Evolutionary conservation across 345 rosid genomes (phyloP).

Genomic region (Firmiana major): DNA sequence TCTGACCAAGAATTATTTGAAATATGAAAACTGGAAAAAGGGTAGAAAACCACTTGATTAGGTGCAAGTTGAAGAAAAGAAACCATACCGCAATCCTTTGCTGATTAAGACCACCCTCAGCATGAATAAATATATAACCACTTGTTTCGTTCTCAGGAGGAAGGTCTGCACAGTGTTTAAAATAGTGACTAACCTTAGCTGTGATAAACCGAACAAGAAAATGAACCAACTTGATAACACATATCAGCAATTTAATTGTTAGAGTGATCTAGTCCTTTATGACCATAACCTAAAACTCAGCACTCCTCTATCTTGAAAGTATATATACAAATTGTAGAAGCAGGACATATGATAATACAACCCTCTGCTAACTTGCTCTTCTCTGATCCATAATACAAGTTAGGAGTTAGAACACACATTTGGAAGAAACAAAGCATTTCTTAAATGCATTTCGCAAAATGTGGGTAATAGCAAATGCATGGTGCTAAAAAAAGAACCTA

Average conservation of each 20-base stretch:
- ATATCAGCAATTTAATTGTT: neutral
- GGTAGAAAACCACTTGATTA: constrained; percentile 1
- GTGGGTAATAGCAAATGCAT: neutral
- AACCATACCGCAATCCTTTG: constrained; percentile 93
- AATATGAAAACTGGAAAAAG: neutral
- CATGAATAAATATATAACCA: constrained; percentile 96
- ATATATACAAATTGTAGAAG: neutral
- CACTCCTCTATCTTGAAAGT: neutral
- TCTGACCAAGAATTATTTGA: neutral
- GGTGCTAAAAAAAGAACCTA: neutral
- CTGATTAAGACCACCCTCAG: constrained; percentile 99
- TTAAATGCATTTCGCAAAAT: neutral
- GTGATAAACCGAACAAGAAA: constrained; percentile 2
- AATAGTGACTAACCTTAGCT: constrained; percentile 9
- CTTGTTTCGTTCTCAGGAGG: constrained; percentile 89
- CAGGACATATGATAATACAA: neutral
- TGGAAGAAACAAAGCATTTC: neutral
- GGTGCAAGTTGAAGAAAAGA: constrained; percentile 2
- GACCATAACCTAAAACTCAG: neutral
- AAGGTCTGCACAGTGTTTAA: constrained; percentile 54
- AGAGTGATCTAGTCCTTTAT: neutral
- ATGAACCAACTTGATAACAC: neutral
- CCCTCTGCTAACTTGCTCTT: neutral
- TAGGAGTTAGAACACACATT: neutral
- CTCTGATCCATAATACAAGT: neutral